These are phyloP conservation scores for Candida vaughaniae DNA, from an alignment of 805 yeast genomes.

Conservation along the genomic window DNA sequence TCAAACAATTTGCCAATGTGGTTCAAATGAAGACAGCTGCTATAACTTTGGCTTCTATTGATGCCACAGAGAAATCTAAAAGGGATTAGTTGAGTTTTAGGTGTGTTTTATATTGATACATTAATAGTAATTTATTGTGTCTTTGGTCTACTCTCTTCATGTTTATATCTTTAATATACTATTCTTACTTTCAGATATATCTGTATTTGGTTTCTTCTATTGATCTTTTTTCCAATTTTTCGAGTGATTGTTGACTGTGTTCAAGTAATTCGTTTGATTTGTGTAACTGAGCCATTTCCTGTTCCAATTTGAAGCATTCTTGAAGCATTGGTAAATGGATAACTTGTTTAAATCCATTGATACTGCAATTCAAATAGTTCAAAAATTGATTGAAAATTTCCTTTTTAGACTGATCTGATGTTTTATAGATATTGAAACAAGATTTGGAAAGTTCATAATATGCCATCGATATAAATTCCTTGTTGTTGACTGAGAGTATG, in stretches of 20 bases:
- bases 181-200: constrained; percentile 7
- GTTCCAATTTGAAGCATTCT: constrained; percentile 40
- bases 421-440: constrained; percentile 15
- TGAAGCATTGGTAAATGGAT: constrained; percentile 38
- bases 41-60: constrained; percentile 70
- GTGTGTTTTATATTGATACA: too few species aligned
- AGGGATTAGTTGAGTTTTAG: not conserved
- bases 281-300: constrained; percentile 31
- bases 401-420: constrained; percentile 9
- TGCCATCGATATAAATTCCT: constrained; percentile 35
- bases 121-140: too few species aligned
- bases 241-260: constrained; percentile 30
- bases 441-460: constrained; percentile 31
- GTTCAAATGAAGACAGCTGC: constrained; percentile 89
- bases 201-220: constrained; percentile 29
- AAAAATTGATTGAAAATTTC: constrained; percentile 29
- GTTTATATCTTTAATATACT: not conserved
- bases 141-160: not conserved
- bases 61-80: constrained; percentile 48
- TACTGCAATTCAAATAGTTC: constrained; percentile 40
- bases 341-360: constrained; percentile 42
- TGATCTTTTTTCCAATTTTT: constrained; percentile 25
- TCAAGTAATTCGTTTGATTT: constrained; percentile 26
- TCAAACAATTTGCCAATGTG: constrained; percentile 87
- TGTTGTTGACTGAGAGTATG: constrained; percentile 39